These are phyloP conservation scores for Solanum neorickii DNA, from an alignment of 257 asterid genomes.

Conservation along the genomic window DNA sequence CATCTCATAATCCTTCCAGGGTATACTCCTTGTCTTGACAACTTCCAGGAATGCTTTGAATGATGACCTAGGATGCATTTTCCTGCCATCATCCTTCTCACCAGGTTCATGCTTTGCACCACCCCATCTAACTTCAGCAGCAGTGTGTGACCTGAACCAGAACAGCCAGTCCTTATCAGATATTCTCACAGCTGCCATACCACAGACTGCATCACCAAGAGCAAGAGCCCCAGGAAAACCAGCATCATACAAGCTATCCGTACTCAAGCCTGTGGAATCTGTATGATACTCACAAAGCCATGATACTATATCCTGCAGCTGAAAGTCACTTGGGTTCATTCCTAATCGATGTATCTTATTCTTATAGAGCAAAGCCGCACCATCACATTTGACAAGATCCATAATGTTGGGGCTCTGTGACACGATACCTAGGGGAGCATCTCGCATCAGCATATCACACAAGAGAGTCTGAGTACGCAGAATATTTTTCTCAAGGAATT, in stretches of 20 bases:
- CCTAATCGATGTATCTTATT: constrained; percentile 45
- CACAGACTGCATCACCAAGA: constrained; percentile 70
- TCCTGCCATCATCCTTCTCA: constrained; percentile 70
- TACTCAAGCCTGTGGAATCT: constrained; percentile 88
- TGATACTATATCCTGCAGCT: constrained; percentile 61
- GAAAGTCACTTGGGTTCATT: constrained; percentile 52
- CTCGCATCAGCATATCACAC: constrained; percentile 87
- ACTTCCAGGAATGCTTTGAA: constrained; percentile 88
- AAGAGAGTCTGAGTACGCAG: constrained; percentile 75
- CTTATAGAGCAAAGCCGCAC: constrained; percentile 58
- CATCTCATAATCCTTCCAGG: constrained; percentile 96
- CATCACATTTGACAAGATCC: constrained; percentile 90
- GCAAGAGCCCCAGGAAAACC: constrained; percentile 87
- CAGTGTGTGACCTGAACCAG: constrained; percentile 94
- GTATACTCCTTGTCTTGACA: constrained; percentile 62
- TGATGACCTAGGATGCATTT: constrained; percentile 89
- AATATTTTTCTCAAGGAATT: constrained; percentile 77
- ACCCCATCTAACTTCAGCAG: constrained; percentile 79
- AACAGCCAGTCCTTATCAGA: constrained; percentile 79
- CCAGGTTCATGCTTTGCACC: constrained; percentile 81
- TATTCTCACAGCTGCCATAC: constrained; percentile 91
- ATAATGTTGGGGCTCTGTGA: constrained; percentile 79
- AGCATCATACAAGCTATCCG: constrained; percentile 82
- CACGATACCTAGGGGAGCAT: constrained; percentile 77
- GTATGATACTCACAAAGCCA: constrained; percentile 80